These are phyloP conservation scores for Boletus insuetus DNA, from an alignment of 768 basidiomycete species.

Conservation along the genomic window DNA sequence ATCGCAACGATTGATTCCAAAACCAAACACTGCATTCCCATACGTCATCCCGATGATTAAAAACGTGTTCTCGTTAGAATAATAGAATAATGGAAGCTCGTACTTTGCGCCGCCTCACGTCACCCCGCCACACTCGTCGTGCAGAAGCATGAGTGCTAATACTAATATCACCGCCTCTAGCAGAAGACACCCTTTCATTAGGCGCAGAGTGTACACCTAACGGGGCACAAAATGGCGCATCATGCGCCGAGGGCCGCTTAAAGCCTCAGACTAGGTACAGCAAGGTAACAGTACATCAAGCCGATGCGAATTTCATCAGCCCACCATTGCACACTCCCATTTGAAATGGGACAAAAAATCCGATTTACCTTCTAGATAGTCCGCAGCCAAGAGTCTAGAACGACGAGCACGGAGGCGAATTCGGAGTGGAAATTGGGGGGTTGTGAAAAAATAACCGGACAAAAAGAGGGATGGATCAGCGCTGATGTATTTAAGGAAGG, in stretches of 20 bases:
- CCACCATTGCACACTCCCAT: background rate
- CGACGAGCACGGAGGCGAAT: background rate
- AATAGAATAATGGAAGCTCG: constrained; percentile 2
- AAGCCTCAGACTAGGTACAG: constrained; percentile 15
- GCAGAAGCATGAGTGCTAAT: background rate
- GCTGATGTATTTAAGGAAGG: background rate
- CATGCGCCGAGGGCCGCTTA: background rate
- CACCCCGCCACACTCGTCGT: background rate
- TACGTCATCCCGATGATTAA: background rate
- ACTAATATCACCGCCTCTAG: background rate
- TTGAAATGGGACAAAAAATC: constrained; percentile 13
- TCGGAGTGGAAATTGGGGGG: constrained; percentile 1
- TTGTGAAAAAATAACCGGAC: background rate
- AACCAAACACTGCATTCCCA: background rate
- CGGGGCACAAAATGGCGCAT: background rate
- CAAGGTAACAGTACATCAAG: background rate
- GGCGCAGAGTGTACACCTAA: background rate
- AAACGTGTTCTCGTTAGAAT: constrained; percentile 3
- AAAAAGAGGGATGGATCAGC: constrained; percentile 13
- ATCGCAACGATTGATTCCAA: too few relatives aligned
- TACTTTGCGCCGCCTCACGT: constrained; percentile 18
- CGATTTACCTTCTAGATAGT: constrained; percentile 59
- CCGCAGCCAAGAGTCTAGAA: constrained; percentile 56
- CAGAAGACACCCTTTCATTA: background rate
- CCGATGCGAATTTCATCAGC: constrained; percentile 12